Evolutionary conservation across 2,329 filamentous ascomycete genomes (phyloP).

Genomic region (Monilinia polystroma): DNA sequence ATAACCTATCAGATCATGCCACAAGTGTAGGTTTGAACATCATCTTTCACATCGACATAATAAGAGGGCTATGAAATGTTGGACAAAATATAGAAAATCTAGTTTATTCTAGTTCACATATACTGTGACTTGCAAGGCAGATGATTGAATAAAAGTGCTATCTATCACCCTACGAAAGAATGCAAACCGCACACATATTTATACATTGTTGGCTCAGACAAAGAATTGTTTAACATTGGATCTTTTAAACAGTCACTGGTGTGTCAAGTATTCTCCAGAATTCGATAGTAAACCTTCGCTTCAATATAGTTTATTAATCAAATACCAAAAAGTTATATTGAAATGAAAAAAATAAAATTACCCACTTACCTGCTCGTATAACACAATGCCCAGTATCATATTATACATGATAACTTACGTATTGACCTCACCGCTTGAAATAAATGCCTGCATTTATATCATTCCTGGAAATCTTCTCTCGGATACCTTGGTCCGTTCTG

Average conservation of each 20-base stretch:
- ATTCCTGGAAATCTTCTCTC: not conserved
- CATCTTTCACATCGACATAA: too few relatives aligned
- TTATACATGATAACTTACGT: not conserved
- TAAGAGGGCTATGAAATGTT: too few relatives aligned
- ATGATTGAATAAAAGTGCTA: too few relatives aligned
- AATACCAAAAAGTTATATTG: not conserved
- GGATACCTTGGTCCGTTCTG: not conserved
- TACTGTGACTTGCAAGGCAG: too few relatives aligned
- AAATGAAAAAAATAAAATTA: not conserved
- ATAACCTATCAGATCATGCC: not conserved
- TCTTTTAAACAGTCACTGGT: not conserved
- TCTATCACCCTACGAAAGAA: too few relatives aligned
- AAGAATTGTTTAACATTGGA: not conserved
- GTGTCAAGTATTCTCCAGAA: too few relatives aligned
- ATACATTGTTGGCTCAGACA: too few relatives aligned
- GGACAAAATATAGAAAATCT: too few relatives aligned
- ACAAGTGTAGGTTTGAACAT: fast-evolving
- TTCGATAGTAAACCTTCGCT: not conserved
- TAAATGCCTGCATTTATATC: not conserved
- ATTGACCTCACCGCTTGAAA: too few relatives aligned
- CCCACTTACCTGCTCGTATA: not conserved
- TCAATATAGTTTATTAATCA: not conserved
- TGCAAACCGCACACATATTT: too few relatives aligned
- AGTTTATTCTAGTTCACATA: too few relatives aligned
- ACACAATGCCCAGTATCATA: not conserved